A percentile compares a stretch with the other conserved stretches of the same genome.
Evolutionary conservation across 2,329 filamentous ascomycete species (phyloP).

Genomic region (Trichoderma guizhouense): DNA sequence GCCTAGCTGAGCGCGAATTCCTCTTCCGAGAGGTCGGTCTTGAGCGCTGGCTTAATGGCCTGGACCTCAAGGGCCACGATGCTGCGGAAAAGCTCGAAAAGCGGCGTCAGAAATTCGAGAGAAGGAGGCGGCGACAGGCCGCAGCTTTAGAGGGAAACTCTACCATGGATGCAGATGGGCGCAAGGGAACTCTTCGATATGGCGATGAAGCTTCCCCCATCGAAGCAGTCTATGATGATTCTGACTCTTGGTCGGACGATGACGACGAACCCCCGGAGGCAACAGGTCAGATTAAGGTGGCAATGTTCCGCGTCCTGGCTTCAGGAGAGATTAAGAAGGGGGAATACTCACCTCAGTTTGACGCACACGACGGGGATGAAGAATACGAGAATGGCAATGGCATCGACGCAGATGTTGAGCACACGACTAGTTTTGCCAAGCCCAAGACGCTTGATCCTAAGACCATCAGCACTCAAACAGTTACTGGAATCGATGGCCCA

Average conservation of each 20-base stretch:
- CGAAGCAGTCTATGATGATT: slow-evolving; percentile 64
- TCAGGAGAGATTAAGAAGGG: slow-evolving; percentile 97
- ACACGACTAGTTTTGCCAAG: slow-evolving; percentile 96
- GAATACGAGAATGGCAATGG: slow-evolving; percentile 53
- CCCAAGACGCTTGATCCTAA: slow-evolving; percentile 95
- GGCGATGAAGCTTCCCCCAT: slow-evolving; percentile 74
- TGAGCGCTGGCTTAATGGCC: slow-evolving; percentile 92
- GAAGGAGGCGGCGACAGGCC: slow-evolving; percentile 62
- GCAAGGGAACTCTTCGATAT: slow-evolving; percentile 68
- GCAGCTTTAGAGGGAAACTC: slow-evolving; percentile 37
- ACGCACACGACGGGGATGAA: slow-evolving; percentile 93
- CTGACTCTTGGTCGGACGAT: slow-evolving; percentile 72
- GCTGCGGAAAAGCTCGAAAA: slow-evolving; percentile 86
- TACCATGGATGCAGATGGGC: slow-evolving; percentile 36
- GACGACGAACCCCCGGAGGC: slow-evolving; percentile 91
- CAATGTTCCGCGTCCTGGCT: slow-evolving; percentile 89
- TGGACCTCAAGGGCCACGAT: slow-evolving; percentile 92
- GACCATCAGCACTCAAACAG: slow-evolving; percentile 96
- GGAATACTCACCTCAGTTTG: slow-evolving; percentile 96
- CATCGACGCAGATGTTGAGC: slow-evolving; percentile 82
- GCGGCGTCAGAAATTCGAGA: slow-evolving; percentile 75
- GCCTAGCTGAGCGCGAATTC: slow-evolving; percentile 93
- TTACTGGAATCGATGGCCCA: slow-evolving; percentile 95
- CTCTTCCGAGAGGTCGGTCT: slow-evolving; percentile 94
- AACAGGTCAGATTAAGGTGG: slow-evolving; percentile 96